Conservation (phyloP, 1,284 basidiomycete species). For the Puccinia novopanici region DNA sequence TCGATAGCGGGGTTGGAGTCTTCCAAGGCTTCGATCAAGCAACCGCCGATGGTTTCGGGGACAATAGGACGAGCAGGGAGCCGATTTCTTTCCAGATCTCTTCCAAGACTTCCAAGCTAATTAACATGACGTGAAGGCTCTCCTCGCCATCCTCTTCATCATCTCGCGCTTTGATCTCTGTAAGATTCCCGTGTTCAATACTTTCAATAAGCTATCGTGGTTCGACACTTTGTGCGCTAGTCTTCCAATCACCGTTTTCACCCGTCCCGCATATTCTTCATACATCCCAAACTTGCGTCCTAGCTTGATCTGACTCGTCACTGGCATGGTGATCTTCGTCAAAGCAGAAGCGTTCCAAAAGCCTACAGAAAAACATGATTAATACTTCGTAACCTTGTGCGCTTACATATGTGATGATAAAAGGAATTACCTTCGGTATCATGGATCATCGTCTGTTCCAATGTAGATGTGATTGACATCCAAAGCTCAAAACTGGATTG, state of each 20-base stretch:
- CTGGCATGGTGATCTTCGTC: slow-evolving; percentile 53
- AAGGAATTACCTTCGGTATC: slow-evolving; percentile 44
- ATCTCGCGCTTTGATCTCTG: slow-evolving; percentile 60
- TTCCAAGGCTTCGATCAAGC: slow-evolving; percentile 49
- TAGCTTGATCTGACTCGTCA: slow-evolving; percentile 54
- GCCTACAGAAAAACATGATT: slow-evolving; percentile 34
- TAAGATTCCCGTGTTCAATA: slow-evolving; percentile 57
- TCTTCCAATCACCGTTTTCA: slow-evolving; percentile 66
- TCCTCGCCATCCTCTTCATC: slow-evolving; percentile 63
- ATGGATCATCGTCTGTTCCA: slow-evolving; percentile 36
- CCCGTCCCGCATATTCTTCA: slow-evolving; percentile 65
- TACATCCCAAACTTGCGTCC: slow-evolving; percentile 52
- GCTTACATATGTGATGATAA: background rate
- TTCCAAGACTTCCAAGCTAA: slow-evolving; percentile 71
- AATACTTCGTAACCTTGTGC: background rate
- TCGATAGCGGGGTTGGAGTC: slow-evolving; percentile 36
- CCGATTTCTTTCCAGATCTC: slow-evolving; percentile 70
- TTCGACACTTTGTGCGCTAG: slow-evolving; percentile 76
- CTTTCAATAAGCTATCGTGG: slow-evolving; percentile 79
- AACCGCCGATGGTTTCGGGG: slow-evolving; percentile 61
- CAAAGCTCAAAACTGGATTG: slow-evolving; percentile 41
- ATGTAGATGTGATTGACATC: slow-evolving; percentile 16
- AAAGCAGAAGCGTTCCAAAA: slow-evolving; percentile 58
- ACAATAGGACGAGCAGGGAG: slow-evolving; percentile 66
- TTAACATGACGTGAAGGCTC: slow-evolving; percentile 68